Conservation (phyloP, 441 rosid species). For the Breynia disticha region DNA sequence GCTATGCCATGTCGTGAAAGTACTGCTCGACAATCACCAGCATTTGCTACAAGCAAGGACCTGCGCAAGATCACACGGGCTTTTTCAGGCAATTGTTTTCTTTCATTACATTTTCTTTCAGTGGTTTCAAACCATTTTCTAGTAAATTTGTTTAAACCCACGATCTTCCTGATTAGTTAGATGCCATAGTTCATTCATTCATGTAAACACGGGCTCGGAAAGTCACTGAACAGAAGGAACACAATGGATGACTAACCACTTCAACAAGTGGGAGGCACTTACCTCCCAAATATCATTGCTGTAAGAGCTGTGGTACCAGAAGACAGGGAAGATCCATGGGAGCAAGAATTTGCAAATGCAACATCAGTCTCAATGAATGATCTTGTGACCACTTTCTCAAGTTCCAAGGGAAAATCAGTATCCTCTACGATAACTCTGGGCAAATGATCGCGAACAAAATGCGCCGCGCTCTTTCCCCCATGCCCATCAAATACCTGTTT, state of each 20-base stretch:
- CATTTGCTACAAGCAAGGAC: constrained; percentile 72
- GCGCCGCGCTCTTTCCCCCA: constrained; percentile 51
- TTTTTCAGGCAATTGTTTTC: background rate
- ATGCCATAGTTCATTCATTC: background rate
- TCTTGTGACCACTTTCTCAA: constrained; percentile 50
- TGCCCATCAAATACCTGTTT: constrained; percentile 71
- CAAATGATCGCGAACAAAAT: constrained; percentile 57
- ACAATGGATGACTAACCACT: background rate
- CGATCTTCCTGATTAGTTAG: background rate
- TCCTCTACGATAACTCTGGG: constrained; percentile 61
- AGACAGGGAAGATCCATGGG: constrained; percentile 28
- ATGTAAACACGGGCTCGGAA: background rate
- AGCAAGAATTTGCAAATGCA: constrained; percentile 42
- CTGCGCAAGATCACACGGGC: constrained; percentile 19
- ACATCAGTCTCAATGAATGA: constrained; percentile 57
- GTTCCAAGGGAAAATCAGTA: constrained; percentile 52
- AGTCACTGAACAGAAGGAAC: background rate
- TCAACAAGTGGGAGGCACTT: constrained; percentile 8
- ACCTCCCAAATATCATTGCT: constrained; percentile 74
- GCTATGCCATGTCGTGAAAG: constrained; percentile 43
- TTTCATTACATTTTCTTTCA: too few relatives aligned
- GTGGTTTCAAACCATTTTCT: too few relatives aligned
- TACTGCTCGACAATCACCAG: constrained; percentile 71
- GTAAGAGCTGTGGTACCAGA: constrained; percentile 73
- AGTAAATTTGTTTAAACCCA: background rate